Evolutionary conservation across 495 filamentous ascomycete genomes (phyloP).

Genomic region (Chaetomium cochliodes): DNA sequence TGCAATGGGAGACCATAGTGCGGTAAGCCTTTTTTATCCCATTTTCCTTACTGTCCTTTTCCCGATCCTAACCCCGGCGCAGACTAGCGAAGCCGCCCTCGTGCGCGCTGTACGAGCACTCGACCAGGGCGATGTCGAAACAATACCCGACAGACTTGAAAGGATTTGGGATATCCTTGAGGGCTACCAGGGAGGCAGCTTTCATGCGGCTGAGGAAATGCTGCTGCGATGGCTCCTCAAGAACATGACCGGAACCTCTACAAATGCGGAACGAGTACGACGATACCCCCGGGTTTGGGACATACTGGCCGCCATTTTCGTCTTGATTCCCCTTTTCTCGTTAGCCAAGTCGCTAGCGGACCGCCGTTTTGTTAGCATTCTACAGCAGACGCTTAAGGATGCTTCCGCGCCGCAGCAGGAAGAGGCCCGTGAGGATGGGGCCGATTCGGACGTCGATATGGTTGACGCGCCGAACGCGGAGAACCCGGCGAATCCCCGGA

Average conservation of each 20-base stretch:
- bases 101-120: conserved; percentile 35
- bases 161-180: conserved; percentile 40
- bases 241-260: conserved; percentile 44
- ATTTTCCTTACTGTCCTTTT: background rate
- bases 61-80: conserved; percentile 6
- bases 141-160: conserved; percentile 43
- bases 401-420: conserved; percentile 33
- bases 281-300: conserved; percentile 47
- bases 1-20: conserved; percentile 15
- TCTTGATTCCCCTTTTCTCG: conserved; percentile 42
- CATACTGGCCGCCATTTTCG: conserved; percentile 43
- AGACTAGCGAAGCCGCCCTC: conserved; percentile 33
- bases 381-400: conserved; percentile 47
- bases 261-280: conserved; percentile 45
- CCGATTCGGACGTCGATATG: conserved; percentile 35
- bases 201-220: conserved; percentile 49
- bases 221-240: conserved; percentile 52
- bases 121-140: conserved; percentile 40
- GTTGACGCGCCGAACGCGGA: conserved; percentile 21
- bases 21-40: conserved; percentile 9
- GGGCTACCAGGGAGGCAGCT: conserved; percentile 33
- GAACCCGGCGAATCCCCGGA: conserved; percentile 30
- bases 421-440: conserved; percentile 4
- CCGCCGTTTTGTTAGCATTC: conserved; percentile 41
- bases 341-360: conserved; percentile 49